These are phyloP conservation scores for Hydrangea macrophylla DNA, from an alignment of 148 eudicot genomes.

Conservation along the genomic window DNA sequence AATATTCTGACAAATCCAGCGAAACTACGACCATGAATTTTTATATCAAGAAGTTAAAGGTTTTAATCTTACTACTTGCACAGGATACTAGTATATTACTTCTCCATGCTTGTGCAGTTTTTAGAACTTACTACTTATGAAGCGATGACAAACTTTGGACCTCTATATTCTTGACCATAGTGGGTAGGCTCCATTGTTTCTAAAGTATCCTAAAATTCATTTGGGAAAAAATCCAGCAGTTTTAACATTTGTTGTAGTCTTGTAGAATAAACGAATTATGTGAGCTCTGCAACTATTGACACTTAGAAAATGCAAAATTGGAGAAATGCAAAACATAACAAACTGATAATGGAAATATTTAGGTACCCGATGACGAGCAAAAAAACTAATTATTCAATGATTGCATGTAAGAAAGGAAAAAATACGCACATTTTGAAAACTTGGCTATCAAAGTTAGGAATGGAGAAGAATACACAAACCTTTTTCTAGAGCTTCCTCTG, in stretches of 20 bases:
- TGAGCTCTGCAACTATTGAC: background rate
- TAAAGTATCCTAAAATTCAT: background rate
- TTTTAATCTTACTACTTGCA: background rate
- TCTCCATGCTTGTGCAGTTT: background rate
- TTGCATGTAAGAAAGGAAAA: background rate
- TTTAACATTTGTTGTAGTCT: background rate
- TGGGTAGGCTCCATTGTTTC: background rate
- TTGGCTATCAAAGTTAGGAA: background rate
- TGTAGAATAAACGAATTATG: background rate
- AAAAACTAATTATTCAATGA: background rate
- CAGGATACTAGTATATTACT: background rate
- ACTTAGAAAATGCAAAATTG: background rate
- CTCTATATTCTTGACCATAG: background rate
- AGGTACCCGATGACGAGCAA: background rate
- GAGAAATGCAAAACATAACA: background rate
- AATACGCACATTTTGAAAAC: background rate
- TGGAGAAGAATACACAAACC: constrained; percentile 33
- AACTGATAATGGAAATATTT: background rate
- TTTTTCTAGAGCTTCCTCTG: constrained; percentile 74
- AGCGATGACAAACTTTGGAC: background rate
- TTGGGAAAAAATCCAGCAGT: background rate
- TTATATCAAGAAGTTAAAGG: background rate
- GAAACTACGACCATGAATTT: background rate
- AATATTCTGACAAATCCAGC: background rate
- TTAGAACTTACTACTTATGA: background rate